Conservation (phyloP, 2,329 filamentous ascomycete species). For the Cercospora brassicicola region DNA sequence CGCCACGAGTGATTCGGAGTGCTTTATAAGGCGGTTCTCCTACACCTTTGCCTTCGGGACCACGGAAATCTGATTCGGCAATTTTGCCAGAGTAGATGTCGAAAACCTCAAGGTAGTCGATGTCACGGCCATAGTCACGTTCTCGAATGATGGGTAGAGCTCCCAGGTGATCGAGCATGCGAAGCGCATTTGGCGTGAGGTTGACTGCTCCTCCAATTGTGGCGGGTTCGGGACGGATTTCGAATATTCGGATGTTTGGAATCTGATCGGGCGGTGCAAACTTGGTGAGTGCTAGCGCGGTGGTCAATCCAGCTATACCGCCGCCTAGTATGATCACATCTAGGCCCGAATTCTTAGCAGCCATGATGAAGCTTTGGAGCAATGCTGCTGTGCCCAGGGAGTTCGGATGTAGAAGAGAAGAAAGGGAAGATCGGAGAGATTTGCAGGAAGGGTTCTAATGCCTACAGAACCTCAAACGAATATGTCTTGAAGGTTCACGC, state of each 20-base stretch:
- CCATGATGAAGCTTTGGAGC: conserved; percentile 24
- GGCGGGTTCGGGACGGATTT: conserved; percentile 49
- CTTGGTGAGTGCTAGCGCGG: conserved; percentile 52
- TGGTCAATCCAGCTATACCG: conserved; percentile 54
- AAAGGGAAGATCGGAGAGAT: neutral
- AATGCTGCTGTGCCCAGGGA: neutral
- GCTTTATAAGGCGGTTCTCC: conserved; percentile 48
- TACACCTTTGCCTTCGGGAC: conserved; percentile 46
- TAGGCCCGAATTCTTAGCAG: conserved; percentile 34
- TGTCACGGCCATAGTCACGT: conserved; percentile 44
- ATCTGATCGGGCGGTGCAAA: conserved; percentile 42
- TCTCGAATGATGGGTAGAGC: conserved; percentile 42
- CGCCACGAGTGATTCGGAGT: conserved; percentile 47
- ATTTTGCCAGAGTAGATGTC: conserved; percentile 48
- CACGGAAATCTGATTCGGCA: conserved; percentile 46
- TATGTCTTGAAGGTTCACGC: neutral
- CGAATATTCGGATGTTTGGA: conserved; percentile 50
- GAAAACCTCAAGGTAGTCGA: conserved; percentile 49
- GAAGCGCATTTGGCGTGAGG: conserved; percentile 50
- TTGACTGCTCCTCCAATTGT: conserved; percentile 51
- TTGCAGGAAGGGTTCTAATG: neutral
- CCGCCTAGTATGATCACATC: conserved; percentile 54
- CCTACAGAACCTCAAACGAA: conserved; percentile 2
- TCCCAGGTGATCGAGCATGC: conserved; percentile 42
- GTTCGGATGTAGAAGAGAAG: neutral